Percentiles rank a stretch among this genome's conserved stretches.
phyloP scores from a whole-genome alignment of 1,284 basidiomycete genomes.

The Malassezia psittaci region DNA sequence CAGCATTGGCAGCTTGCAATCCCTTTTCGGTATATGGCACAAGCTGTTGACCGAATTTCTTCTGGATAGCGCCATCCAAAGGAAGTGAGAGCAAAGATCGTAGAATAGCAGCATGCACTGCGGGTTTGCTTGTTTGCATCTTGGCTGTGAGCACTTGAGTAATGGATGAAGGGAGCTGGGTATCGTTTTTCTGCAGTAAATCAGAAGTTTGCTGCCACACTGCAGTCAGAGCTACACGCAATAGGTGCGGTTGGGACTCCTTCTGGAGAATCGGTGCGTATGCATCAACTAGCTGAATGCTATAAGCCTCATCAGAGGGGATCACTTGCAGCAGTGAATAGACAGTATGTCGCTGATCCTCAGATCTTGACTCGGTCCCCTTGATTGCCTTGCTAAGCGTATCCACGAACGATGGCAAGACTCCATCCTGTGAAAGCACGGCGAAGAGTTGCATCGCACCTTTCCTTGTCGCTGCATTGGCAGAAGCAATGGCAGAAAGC shows the following conservation, averaged over 20 bases:
- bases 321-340: neutral
- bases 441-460: neutral
- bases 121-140: conserved; percentile 19
- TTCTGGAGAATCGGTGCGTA: conserved; percentile 30
- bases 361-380: conserved; percentile 6
- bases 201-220: conserved; percentile 14
- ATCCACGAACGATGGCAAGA: conserved; percentile 19
- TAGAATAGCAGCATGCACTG: conserved; percentile 31
- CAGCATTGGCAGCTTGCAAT: conserved; percentile 22
- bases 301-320: conserved; percentile 1
- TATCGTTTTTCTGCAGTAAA: conserved; percentile 5
- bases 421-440: conserved; percentile 10
- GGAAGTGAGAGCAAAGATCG: neutral
- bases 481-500: conserved; percentile 24
- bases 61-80: neutral
- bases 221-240: conserved; percentile 26
- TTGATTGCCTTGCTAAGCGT: conserved; percentile 5
- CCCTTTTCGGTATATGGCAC: conserved; percentile 15
- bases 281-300: conserved; percentile 23
- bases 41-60: conserved; percentile 19
- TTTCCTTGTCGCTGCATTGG: conserved; percentile 24
- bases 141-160: conserved; percentile 21
- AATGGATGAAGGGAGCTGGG: conserved; percentile 12
- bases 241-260: conserved; percentile 31
- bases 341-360: conserved; percentile 10